Base-by-base conservation (phyloP, 1,284 basidiomycete species). In the Mycosarcoma maydis region DNA sequence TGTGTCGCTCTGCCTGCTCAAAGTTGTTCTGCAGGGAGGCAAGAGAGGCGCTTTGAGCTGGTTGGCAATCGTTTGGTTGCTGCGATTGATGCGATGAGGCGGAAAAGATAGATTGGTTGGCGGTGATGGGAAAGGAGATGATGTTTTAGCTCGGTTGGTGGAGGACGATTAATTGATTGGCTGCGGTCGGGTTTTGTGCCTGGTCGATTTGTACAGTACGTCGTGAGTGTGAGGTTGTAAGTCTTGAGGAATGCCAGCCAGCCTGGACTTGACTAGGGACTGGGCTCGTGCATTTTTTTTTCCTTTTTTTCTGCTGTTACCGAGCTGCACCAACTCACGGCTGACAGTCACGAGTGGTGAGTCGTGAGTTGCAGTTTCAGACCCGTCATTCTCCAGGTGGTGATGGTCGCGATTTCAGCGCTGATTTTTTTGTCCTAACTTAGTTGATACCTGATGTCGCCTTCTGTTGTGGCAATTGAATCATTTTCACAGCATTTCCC, bases 91-190 rank as follows among this genome's bases (percentile, higher is more conserved):
- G 33, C 33, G 10, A 16, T 34, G 16, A 34, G 7, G 33, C 13
- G 13, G 16, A n/a, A 13, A 34, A 34, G 16, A 16, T 29, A 29
- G 33, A 6, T 16, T n/a, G 10, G 43, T 26, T 45, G 42, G n/a
- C 29, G 43, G 24, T 23, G 40, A 42, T 32, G 48, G 43, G 16
- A 40, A 38, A 20, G 49, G 23, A 26, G 40, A 32, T 36, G 36
- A 37, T 37, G 36, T 19, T 37, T 20, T 20, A 37, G 36, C 36
- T n/a, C 19, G 36, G 14, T 41, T 46, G 51, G 51, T 54, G 51
- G 51, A 54, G 51, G 51, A 20, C 42, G 42, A 54, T 54, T 38
- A 38, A 52, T 38, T 54, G 52, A 54, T 54, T 54, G 52, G 52
- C 44, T 43, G 33, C 37, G n/a, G n/a, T n/a, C n/a, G n/a, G n/a